Conservation (phyloP, 139 green algal species). For the Chlorella sorokiniana region DNA sequence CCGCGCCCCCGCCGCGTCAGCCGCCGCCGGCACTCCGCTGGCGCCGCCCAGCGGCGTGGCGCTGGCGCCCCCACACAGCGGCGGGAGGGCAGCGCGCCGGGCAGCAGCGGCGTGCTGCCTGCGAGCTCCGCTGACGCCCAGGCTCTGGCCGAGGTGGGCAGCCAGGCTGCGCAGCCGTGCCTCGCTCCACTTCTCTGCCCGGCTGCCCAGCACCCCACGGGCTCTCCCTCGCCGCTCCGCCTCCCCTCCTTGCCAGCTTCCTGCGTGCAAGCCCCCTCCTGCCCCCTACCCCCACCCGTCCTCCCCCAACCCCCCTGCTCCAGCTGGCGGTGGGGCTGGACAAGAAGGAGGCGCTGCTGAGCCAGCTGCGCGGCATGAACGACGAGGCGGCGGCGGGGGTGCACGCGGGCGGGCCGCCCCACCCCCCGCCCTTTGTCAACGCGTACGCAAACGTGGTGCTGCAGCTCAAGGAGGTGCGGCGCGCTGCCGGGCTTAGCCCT, state of each 20-base stretch:
- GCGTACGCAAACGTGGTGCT: constrained; percentile 64
- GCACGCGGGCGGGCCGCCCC: constrained; percentile 45
- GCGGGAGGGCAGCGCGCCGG: not conserved
- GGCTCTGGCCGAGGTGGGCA: not conserved
- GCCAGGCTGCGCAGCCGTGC: not conserved
- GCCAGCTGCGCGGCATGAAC: constrained; percentile 68
- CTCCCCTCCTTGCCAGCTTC: not conserved
- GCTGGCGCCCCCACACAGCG: not conserved
- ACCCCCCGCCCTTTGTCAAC: constrained; percentile 44
- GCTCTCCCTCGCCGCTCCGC: not conserved
- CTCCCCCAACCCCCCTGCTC: not conserved
- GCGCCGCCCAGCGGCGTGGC: not conserved
- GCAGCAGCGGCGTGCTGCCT: not conserved
- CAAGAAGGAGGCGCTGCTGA: constrained; percentile 70
- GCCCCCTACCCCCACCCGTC: not conserved
- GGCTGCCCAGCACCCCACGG: not conserved
- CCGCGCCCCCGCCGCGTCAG: not conserved
- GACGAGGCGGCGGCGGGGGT: constrained; percentile 55
- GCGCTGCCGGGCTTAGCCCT: not conserved
- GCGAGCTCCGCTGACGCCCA: not conserved
- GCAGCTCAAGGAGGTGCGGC: constrained; percentile 36
- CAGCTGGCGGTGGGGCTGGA: constrained; percentile 56
- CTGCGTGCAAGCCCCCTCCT: not conserved
- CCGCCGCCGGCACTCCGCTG: not conserved
- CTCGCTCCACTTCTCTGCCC: not conserved